A percentile compares a stretch with the other conserved stretches of the same genome.
phyloP scores from a whole-genome alignment of 805 yeast species.

The Suhomyces pyralidae region DNA sequence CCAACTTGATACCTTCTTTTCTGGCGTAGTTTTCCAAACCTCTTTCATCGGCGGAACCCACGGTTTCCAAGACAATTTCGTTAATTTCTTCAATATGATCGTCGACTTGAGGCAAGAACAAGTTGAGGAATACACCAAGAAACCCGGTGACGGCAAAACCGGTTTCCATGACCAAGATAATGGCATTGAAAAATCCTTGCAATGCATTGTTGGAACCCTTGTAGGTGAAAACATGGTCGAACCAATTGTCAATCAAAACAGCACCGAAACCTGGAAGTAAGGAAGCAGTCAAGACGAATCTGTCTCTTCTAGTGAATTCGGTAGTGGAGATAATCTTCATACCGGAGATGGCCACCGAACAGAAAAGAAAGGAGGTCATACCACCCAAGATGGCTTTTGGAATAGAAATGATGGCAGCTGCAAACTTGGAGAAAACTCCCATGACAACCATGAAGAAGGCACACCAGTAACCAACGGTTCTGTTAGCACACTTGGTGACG shows the following conservation, averaged over 20 bases:
- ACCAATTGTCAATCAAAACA: slow-evolving; percentile 63
- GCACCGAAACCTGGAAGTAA: slow-evolving; percentile 67
- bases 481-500: slow-evolving; percentile 85
- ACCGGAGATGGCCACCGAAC: slow-evolving; percentile 76
- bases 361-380: slow-evolving; percentile 75
- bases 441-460: slow-evolving; percentile 75
- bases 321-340: slow-evolving; percentile 59
- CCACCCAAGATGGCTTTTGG: slow-evolving; percentile 79
- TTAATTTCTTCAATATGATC: slow-evolving; percentile 49
- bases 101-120: slow-evolving; percentile 57
- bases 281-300: slow-evolving; percentile 67
- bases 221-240: slow-evolving; percentile 61
- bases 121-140: slow-evolving; percentile 57
- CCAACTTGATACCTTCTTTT: slow-evolving; percentile 31
- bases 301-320: slow-evolving; percentile 67
- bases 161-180: slow-evolving; percentile 66
- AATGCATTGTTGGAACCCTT: slow-evolving; percentile 55
- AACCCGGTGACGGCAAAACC: slow-evolving; percentile 72
- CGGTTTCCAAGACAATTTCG: slow-evolving; percentile 43
- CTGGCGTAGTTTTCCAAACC: slow-evolving; percentile 31
- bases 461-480: slow-evolving; percentile 77
- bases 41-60: slow-evolving; percentile 39
- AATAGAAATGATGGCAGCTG: slow-evolving; percentile 66
- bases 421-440: slow-evolving; percentile 69
- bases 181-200: slow-evolving; percentile 64